Percentiles rank a stretch among this genome's conserved stretches.
These are phyloP conservation scores for Trichosporon sp. DNA, from an alignment of 1,284 basidiomycete genomes.

Conservation along the genomic window DNA sequence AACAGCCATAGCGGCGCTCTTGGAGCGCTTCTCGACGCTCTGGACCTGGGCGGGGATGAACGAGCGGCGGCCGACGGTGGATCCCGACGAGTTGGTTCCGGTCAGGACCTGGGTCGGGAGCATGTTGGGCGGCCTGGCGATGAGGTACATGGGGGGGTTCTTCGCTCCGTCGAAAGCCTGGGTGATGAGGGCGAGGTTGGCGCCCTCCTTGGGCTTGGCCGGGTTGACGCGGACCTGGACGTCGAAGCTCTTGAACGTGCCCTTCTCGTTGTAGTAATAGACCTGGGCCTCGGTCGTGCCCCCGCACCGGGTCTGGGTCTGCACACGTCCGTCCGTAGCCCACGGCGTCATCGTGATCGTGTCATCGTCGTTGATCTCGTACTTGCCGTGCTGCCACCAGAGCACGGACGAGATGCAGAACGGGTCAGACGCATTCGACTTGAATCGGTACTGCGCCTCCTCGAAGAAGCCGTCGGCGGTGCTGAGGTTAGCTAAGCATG, in stretches of 20 bases:
- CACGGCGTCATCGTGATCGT: slow-evolving; percentile 72
- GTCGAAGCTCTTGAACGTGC: slow-evolving; percentile 39
- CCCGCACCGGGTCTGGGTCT: slow-evolving; percentile 86
- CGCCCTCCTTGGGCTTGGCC: slow-evolving; percentile 3
- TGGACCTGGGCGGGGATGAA: slow-evolving; percentile 4
- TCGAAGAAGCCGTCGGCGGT: slow-evolving; percentile 75
- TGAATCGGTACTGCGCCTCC: slow-evolving; percentile 82
- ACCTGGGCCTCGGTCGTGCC: slow-evolving; percentile 81
- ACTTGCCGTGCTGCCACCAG: slow-evolving; percentile 83
- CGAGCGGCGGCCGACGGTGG: slow-evolving; percentile 17
- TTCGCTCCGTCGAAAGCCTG: slow-evolving; percentile 19
- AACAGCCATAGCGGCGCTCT: background rate
- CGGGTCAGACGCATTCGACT: slow-evolving; percentile 64
- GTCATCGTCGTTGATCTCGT: slow-evolving; percentile 68
- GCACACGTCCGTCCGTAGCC: slow-evolving; percentile 77
- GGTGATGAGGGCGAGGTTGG: slow-evolving; percentile 4
- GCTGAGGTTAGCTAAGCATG: slow-evolving; percentile 48
- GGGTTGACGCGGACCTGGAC: slow-evolving; percentile 19
- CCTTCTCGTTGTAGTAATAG: slow-evolving; percentile 70
- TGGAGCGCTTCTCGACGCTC: background rate
- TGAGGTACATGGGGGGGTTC: slow-evolving; percentile 47
- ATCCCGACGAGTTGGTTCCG: slow-evolving; percentile 52
- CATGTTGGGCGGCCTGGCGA: slow-evolving; percentile 57
- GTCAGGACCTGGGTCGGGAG: slow-evolving; percentile 54
- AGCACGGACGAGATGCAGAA: slow-evolving; percentile 72